Conservation (phyloP, 805 yeast species). For the Saccharomycodes ludwigii region DNA sequence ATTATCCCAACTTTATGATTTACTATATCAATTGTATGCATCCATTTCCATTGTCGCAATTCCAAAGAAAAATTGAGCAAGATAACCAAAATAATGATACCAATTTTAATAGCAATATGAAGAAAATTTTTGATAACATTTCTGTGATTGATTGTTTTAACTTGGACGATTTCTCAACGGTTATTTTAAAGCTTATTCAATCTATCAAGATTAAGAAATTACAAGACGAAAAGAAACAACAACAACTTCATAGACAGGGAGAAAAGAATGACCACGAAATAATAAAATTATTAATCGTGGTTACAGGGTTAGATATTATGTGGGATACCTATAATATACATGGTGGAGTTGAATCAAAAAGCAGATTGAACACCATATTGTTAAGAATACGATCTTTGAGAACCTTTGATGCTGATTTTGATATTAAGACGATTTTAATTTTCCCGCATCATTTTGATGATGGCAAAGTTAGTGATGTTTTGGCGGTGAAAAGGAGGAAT, state of each 20-base stretch:
- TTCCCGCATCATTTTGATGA: no score
- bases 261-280: not conserved
- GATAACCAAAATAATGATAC: constrained; percentile 7
- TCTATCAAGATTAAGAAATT: not conserved
- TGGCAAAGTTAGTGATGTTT: no score
- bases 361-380: not conserved
- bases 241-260: no score
- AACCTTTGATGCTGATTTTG: not conserved
- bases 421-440: not conserved
- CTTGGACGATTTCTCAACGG: constrained; percentile 13
- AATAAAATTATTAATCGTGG: not conserved
- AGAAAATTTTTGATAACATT: constrained; percentile 16
- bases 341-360: not conserved
- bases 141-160: constrained; percentile 18
- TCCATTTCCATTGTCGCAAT: constrained; percentile 18
- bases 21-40: constrained; percentile 21
- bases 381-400: constrained; percentile 1
- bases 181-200: constrained; percentile 3
- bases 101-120: not conserved
- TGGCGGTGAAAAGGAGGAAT: not conserved
- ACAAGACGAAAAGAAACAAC: not conserved
- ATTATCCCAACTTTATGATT: constrained; percentile 7
- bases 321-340: constrained; percentile 1
- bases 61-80: constrained; percentile 13
- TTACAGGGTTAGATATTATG: not conserved